These are phyloP conservation scores for Rutstroemia sp. DNA, from an alignment of 2,329 filamentous ascomycete genomes.

Conservation along the genomic window DNA sequence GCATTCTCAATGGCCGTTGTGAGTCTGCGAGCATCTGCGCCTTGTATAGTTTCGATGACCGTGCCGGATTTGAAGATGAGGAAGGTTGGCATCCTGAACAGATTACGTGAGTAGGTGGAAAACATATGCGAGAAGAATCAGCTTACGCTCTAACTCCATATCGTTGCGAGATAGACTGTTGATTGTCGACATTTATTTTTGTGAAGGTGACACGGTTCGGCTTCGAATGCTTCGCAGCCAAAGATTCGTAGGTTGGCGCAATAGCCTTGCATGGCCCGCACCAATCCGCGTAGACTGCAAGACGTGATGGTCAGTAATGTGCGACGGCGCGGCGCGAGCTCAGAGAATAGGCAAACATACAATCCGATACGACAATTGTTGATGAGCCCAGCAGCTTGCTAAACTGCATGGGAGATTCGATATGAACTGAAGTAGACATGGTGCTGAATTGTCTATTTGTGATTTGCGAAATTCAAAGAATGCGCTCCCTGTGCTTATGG, in stretches of 20 bases:
- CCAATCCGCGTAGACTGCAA: conserved; percentile 85
- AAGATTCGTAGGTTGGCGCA: conserved; percentile 78
- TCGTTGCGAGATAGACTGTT: conserved; percentile 66
- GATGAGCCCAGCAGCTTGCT: conserved; percentile 63
- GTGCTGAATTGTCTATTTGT: background rate
- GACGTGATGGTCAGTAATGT: conserved; percentile 4
- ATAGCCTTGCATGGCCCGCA: conserved; percentile 92
- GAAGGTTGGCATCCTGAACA: conserved; percentile 75
- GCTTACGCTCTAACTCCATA: conserved; percentile 71
- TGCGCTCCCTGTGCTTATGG: background rate
- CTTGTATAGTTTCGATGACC: conserved; percentile 68
- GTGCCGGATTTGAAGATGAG: conserved; percentile 75
- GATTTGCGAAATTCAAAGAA: too few relatives aligned
- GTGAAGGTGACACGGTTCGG: conserved; percentile 79
- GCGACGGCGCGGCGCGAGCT: conserved; percentile 16
- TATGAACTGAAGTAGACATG: conserved; percentile 37
- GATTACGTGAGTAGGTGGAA: conserved; percentile 7
- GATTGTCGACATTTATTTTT: conserved; percentile 85
- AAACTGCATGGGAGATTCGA: conserved; percentile 65
- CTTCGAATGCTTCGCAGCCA: conserved; percentile 71
- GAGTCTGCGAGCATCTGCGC: conserved; percentile 72
- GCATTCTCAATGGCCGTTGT: conserved; percentile 69
- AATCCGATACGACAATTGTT: conserved; percentile 81
- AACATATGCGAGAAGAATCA: background rate
- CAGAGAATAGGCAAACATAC: conserved; percentile 44